Base-by-base conservation (phyloP, 139 green algal genomes). In the Chlamydomonas sp. region DNA sequence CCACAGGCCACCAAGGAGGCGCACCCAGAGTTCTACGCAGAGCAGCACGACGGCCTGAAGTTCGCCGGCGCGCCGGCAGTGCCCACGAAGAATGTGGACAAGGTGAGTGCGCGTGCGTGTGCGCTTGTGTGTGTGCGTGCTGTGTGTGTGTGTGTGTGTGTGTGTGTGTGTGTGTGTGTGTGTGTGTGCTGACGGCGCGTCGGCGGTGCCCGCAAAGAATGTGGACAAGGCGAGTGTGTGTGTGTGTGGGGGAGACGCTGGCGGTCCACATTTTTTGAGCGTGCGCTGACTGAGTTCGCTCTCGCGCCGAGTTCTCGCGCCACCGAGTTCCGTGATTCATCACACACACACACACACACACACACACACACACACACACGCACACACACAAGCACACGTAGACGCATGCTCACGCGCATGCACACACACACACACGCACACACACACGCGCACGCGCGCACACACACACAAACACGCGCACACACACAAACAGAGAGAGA, bases 21-120 rank as follows among this genome's bases (percentile, higher is more conserved):
- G 8, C 75, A 88, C 48, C 84, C 88, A 2, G 87, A 97, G 39
- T 95, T 96, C 62, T 96, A 96, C 76, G n/a, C n/a, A 69, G 84
- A 24, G 58, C 29, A 33, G 62, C 48, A 13, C 5, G 87, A 94
- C 78, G 87, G 71, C 35, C 58, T 96, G 69, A 26, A 75, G 68
- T 93, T 97, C 65, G 92, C 90, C 1, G 72, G 74, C 29, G 65
- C 64, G 2, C 58, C 76, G 1, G 65, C 79, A 60, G 54, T 88
- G 48, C 74, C 92, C 1, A 80, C 89, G 30, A 81, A 84, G 24
- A 89, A 81, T 33, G 69, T 98, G 30, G 92, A 98, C 58, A 75
- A 79, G 33, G 96, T 98, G 94, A 57, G 47, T 57, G 22, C 47
- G 13, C n/a, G 22, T 16, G 16, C 29, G 54, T 28, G 16, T 63